Conservation (phyloP, 2,329 filamentous ascomycete species). For the Sporothrix schenckii region DNA sequence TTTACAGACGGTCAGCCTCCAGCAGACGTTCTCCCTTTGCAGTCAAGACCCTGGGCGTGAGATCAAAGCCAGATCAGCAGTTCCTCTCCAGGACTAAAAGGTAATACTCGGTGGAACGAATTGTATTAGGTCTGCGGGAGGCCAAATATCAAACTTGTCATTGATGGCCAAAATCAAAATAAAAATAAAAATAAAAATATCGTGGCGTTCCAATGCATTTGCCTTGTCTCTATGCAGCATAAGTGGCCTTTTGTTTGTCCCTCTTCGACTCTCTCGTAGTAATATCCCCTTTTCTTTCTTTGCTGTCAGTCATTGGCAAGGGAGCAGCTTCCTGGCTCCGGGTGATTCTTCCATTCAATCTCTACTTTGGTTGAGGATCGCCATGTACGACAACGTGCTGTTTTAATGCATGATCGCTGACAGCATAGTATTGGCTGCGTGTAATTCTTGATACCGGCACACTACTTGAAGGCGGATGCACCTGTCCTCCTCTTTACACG, state of each 20-base stretch:
- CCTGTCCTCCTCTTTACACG: not conserved
- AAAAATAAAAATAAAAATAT: too few species aligned
- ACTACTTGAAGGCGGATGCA: not conserved
- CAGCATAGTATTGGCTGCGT: not conserved
- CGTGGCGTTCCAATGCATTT: too few species aligned
- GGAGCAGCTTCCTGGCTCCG: not conserved
- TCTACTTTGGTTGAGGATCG: conserved; percentile 19
- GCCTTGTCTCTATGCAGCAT: too few species aligned
- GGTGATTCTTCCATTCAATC: not conserved
- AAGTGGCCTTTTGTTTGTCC: not conserved
- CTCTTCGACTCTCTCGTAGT: not conserved
- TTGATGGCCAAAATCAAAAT: too few species aligned
- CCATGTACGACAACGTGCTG: conserved; percentile 18
- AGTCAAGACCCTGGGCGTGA: not conserved
- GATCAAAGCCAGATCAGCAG: not conserved
- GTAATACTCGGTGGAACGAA: not conserved
- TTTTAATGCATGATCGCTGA: conserved; percentile 18
- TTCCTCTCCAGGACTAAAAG: too few species aligned
- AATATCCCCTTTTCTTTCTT: not conserved
- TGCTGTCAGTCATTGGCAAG: not conserved
- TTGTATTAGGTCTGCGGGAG: not conserved
- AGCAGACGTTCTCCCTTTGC: not conserved
- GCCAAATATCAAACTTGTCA: not conserved
- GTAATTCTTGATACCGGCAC: not conserved
- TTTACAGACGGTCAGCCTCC: not conserved